Base-by-base conservation (phyloP, 345 rosid genomes). In the Hypericum perforatum region DNA sequence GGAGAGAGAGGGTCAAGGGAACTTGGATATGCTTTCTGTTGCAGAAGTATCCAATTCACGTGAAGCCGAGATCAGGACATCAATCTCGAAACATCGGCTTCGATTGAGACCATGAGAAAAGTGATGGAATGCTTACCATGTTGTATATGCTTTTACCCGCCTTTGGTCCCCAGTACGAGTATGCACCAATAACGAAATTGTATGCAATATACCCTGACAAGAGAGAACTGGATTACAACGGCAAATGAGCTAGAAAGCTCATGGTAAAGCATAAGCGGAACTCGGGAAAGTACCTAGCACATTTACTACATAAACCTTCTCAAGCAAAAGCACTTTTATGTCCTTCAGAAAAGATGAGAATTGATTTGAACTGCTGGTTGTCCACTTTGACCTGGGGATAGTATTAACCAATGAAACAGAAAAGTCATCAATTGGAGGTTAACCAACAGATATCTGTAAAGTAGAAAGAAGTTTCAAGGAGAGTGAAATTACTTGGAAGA, bases 111-210 rank as follows among this genome's bases (percentile, higher is more conserved):
- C 56, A 39, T 14, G 38, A 49, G 57, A 1, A 1, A 22, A 22
- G 2, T 22, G 49, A 43, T 38, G 11, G 42, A 47, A 60, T 41
- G 13, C 52, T 58, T 78, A 88, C 96, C 96, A 88, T 85, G 40
- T 91, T 76, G 71, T 85, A 91, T 39, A 91, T 87, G 62, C 70
- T 77, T 39, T 82, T 60, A 52, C 95, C 98, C 68, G 96, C 98
- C 72, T 91, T 91, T 43, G 98, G 98, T 5, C 96, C 95, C 96
- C 96, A 91, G 60, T 87, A 91, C 8, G 96, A 87, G 72, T 91
- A 91, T 51, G 98, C 98, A 32, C 98, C 96, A 39, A 91, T 49
- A 58, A 91, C 98, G 44, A 87, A 91, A 71, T 70, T 91, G 85
- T 91, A 91, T n/a, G 78, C 79, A 47, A 83, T 63, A 65, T 82